phyloP scores from a whole-genome alignment of 495 filamentous ascomycete species.

The Penicillium arizonense region DNA sequence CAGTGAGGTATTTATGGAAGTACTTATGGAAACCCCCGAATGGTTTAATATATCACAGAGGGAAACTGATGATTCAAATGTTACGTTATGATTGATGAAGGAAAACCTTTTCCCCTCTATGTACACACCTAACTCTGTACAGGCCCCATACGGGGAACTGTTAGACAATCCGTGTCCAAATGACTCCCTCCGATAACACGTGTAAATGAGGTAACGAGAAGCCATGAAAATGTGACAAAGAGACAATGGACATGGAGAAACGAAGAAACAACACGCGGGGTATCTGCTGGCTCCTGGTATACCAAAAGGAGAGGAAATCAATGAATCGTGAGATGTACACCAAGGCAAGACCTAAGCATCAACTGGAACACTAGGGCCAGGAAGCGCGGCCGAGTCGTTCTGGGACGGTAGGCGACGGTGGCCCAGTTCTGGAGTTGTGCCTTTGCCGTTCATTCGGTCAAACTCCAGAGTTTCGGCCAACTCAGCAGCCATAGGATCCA shows the following conservation, averaged over 20 bases:
- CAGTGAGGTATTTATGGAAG: too few relatives aligned
- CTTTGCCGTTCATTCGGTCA: constrained; percentile 43
- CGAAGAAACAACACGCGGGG: constrained; percentile 20
- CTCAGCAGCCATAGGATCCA: constrained; percentile 49
- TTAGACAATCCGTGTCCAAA: too few relatives aligned
- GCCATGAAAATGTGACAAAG: not conserved
- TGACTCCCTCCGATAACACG: not conserved
- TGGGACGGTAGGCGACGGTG: constrained; percentile 15
- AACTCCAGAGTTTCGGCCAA: constrained; percentile 48
- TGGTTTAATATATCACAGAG: too few relatives aligned
- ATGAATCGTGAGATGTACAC: constrained; percentile 30
- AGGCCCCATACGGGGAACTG: not conserved
- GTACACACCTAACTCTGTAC: not conserved
- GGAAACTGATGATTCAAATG: too few relatives aligned
- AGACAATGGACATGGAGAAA: constrained; percentile 17
- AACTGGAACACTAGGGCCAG: constrained; percentile 32
- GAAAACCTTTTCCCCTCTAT: too few relatives aligned
- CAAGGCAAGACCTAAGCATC: constrained; percentile 28
- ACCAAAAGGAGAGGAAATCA: constrained; percentile 34
- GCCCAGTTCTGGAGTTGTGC: constrained; percentile 30
- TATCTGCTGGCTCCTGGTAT: constrained; percentile 21
- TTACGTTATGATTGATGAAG: too few relatives aligned
- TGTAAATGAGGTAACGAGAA: not conserved
- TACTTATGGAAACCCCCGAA: too few relatives aligned
- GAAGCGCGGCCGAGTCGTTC: constrained; percentile 24